Evolutionary conservation across 192 early-diverging fungal genomes (phyloP), one percentile per base, ranked within the genome.

Genomic region (Backusella mclennaniae): DNA sequence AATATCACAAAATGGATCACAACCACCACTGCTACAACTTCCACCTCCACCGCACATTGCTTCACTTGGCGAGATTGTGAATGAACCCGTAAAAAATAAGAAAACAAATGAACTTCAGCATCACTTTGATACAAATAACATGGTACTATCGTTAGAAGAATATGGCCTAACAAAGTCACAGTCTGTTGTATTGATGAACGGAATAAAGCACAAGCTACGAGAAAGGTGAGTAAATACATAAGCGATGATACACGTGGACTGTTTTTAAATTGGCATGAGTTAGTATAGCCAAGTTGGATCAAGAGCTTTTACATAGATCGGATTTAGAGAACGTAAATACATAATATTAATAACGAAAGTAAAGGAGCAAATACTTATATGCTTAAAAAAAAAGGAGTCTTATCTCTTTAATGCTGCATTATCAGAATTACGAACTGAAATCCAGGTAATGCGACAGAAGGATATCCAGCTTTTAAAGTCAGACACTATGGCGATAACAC

Each of bases 381-480:
- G 38, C 38, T 44, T 17, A 4, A 44, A 44, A 44, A 44, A 44
- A 68, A 67, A 86, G 84, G 89, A 93, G 70, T 84, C 90, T 0
- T 97, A 97, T 76, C 76, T 95, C 66, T 94, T 92, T 85, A 91
- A 94, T 59, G 92, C 94, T 9, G 91, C 93, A 11, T 85, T 97
- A 41, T 89, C 92, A 35, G 94, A 97, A 76, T 87, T 95, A 46
- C 85, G 91, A 59, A 91, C 90, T 19, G 93, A 95, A 78, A 89
- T 91, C 46, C 90, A 92, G 66, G 88, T 94, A 59, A 79, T 92
- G 38, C 89, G 91, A 41, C 90, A 91, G 73, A 96, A 93, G 82
- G 93, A 95, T 82, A 89, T 90, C 42, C 86, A 90, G 42, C 84
- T 87, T 17, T 78, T 97, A 49, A 90, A 93, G 59, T 89, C 92